Percentiles rank a stretch among this genome's conserved stretches.
Conservation (phyloP, 345 rosid species). For the Streptanthus diversifolius region DNA sequence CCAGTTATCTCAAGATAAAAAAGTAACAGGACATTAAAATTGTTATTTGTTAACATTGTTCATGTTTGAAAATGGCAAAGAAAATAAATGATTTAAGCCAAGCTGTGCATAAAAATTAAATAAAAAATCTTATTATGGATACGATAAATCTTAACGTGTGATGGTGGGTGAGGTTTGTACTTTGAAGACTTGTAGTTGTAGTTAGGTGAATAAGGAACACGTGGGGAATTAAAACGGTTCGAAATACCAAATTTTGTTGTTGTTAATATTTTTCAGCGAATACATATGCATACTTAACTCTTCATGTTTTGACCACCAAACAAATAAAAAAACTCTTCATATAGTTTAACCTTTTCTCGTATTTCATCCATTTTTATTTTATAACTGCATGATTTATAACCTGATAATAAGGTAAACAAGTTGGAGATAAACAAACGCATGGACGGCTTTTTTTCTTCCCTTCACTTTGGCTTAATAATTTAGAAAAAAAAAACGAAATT, state of each 20-base stretch:
- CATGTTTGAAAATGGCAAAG: background rate
- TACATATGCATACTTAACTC: background rate
- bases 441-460: background rate
- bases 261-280: background rate
- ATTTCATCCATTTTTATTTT: background rate
- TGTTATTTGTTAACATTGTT: background rate
- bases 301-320: no score
- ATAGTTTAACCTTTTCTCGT: background rate
- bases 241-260: no score
- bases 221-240: background rate
- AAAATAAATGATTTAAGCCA: background rate
- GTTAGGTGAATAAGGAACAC: slow-evolving; percentile 26
- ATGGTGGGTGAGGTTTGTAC: slow-evolving; percentile 16
- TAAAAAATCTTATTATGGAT: background rate
- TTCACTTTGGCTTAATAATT: background rate
- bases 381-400: background rate
- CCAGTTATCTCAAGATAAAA: background rate
- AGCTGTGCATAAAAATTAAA: background rate
- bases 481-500: background rate
- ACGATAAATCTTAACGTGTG: background rate
- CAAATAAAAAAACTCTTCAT: no score
- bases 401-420: background rate
- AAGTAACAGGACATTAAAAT: background rate
- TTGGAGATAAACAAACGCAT: background rate
- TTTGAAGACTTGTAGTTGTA: background rate